A percentile compares a stretch with the other conserved stretches of the same genome.
Conservation (phyloP, 1,284 basidiomycete species). For the Ganoderma leucocontextum region DNA sequence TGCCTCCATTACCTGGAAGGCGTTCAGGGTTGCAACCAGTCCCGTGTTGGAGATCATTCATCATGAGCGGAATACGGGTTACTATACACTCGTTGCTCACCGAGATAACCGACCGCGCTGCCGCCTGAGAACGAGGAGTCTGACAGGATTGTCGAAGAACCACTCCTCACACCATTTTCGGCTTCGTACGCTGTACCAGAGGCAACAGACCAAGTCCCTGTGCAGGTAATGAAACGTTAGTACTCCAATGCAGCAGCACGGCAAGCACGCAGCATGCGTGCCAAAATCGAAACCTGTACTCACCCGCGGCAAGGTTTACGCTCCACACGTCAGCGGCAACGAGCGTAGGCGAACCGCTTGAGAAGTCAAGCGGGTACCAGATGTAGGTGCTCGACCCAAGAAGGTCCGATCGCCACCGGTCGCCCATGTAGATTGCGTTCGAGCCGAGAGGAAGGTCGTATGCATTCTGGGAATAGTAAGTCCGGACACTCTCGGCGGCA, state of each 20-base stretch:
- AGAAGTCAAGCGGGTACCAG: slow-evolving; percentile 68
- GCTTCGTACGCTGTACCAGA: slow-evolving; percentile 65
- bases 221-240: slow-evolving; percentile 3
- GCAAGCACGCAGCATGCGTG: background rate
- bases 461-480: slow-evolving; percentile 70
- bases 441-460: slow-evolving; percentile 60
- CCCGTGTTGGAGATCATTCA: slow-evolving; percentile 3
- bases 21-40: background rate
- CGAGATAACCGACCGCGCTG: slow-evolving; percentile 62
- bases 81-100: slow-evolving; percentile 37
- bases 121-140: slow-evolving; percentile 61
- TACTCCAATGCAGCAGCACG: slow-evolving; percentile 2
- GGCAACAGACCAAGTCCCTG: slow-evolving; percentile 58
- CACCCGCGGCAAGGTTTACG: slow-evolving; percentile 55
- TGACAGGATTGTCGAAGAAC: slow-evolving; percentile 54
- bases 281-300: slow-evolving; percentile 13
- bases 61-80: background rate
- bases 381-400: slow-evolving; percentile 68
- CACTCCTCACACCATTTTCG: slow-evolving; percentile 59
- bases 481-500: slow-evolving; percentile 56
- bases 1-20: slow-evolving; percentile 59
- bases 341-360: slow-evolving; percentile 59
- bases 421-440: slow-evolving; percentile 69
- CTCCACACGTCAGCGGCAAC: slow-evolving; percentile 67
- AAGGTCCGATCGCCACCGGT: slow-evolving; percentile 64